Percentiles rank a stretch among this genome's conserved stretches.
Conservation (phyloP, 129 eudicot species). For the Flaveria bidentis region DNA sequence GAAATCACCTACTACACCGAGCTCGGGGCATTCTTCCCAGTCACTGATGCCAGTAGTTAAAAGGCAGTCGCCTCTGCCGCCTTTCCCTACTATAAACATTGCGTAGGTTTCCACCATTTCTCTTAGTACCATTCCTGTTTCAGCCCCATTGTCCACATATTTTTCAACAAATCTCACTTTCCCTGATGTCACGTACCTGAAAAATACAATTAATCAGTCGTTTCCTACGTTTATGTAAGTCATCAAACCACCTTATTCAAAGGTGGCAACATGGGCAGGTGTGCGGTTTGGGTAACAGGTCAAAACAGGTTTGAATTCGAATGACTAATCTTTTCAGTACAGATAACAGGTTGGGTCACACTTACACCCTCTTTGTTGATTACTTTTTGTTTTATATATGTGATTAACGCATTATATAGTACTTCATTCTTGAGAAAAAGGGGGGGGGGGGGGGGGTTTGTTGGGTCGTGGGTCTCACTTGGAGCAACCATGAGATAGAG, state of each 20-base stretch:
- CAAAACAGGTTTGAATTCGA: no score
- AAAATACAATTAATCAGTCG: constrained; percentile 17
- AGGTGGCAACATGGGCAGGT: no score
- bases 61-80: constrained; percentile 62
- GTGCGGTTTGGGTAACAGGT: no score
- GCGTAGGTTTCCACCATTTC: constrained; percentile 80
- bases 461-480: no score
- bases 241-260: not conserved
- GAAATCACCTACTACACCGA: constrained; percentile 87
- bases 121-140: constrained; percentile 68
- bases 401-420: no score
- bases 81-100: constrained; percentile 81
- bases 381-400: no score
- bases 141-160: constrained; percentile 65
- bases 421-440: no score
- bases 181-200: constrained; percentile 86
- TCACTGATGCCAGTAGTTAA: constrained; percentile 88
- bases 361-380: no score
- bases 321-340: no score
- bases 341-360: no score
- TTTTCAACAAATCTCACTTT: constrained; percentile 80
- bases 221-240: not conserved
- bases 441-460: no score
- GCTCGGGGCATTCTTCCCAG: constrained; percentile 99
- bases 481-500: no score